Evolutionary conservation across 192 early-diverging fungal species (phyloP), one percentile per base, ranked within the genome.

Genomic region (Entomortierella lignicola): DNA sequence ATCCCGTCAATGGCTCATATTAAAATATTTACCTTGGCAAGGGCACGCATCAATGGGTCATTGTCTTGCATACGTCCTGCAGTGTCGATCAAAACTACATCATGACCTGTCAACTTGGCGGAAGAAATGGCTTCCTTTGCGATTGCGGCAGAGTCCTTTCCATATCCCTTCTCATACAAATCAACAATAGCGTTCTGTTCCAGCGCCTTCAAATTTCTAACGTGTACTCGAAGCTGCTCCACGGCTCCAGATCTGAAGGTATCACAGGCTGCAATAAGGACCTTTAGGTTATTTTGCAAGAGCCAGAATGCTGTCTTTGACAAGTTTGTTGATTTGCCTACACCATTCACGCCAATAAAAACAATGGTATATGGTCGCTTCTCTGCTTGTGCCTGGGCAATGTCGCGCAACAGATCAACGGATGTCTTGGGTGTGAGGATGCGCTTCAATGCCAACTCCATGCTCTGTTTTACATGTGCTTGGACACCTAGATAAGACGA

Each of bases 51-150:
- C 71, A 98, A 77, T 10, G 97, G 97, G 83, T 97, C 97, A 66
- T 98, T 98, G 72, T 98, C 97, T 80, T 98, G 97, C 97, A 98
- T 98, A 42, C 97, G 89, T 2, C 97, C 97, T 7, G 97, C 97
- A 4, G 97, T 98, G 72, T 98, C 97, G 34, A 98, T 92, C 26
- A 98, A 83, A 15, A 97, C 96, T 8, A 97, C 96, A 81, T 98
- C 96, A 79, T 92, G 96, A 1, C 81, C 83, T 48, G 93, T 86
- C 44, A 72, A 54, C 18, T 89, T 90, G 13, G 94, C 95, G 73
- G 73, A 71, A 17, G 83, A 72, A 65, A 97, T 93, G 4, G 97
- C 95, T 60, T 98, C 97, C 80, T 95, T 96, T 20, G 97, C 97
- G 57, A 98, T 98, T 7, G 89, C 87, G 2, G 97, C 97, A 61